phyloP scores from a whole-genome alignment of 2,329 filamentous ascomycete genomes.

The Colletotrichum filicis region DNA sequence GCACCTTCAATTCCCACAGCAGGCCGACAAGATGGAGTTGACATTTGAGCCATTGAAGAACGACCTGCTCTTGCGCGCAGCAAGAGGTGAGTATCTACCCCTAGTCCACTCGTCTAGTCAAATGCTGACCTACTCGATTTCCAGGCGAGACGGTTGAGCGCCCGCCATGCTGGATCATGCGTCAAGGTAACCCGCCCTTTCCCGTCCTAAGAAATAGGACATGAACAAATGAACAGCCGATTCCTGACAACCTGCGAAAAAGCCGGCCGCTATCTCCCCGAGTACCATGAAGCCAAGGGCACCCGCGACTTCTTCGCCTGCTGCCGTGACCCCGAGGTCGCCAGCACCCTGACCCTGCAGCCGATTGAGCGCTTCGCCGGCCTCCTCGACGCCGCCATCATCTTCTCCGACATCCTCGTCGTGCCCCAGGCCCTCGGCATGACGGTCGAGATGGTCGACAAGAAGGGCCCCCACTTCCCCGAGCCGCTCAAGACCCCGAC shows the following conservation, averaged over 20 bases:
- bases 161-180: slow-evolving; percentile 98
- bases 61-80: slow-evolving; percentile 89
- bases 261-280: slow-evolving; percentile 97
- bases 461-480: slow-evolving; percentile 96
- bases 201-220: not conserved
- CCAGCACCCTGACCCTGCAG: slow-evolving; percentile 92
- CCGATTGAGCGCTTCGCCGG: slow-evolving; percentile 92
- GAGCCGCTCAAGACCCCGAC: slow-evolving; percentile 81
- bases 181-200: slow-evolving; percentile 75
- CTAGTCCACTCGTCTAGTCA: not conserved
- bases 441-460: slow-evolving; percentile 98
- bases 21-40: slow-evolving; percentile 66
- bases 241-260: slow-evolving; percentile 30
- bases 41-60: slow-evolving; percentile 90
- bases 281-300: slow-evolving; percentile 97
- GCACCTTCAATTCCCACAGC: not conserved
- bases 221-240: slow-evolving; percentile 17
- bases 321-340: slow-evolving; percentile 92
- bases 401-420: slow-evolving; percentile 98
- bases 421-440: slow-evolving; percentile 98
- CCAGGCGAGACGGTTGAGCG: slow-evolving; percentile 90
- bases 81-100: slow-evolving; percentile 74
- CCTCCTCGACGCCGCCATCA: slow-evolving; percentile 95
- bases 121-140: slow-evolving; percentile 39
- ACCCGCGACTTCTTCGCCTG: slow-evolving; percentile 95